Percentiles rank a stretch among this genome's conserved stretches.
phyloP scores from a whole-genome alignment of 257 asterid genomes.

The Ilex aquifolium region DNA sequence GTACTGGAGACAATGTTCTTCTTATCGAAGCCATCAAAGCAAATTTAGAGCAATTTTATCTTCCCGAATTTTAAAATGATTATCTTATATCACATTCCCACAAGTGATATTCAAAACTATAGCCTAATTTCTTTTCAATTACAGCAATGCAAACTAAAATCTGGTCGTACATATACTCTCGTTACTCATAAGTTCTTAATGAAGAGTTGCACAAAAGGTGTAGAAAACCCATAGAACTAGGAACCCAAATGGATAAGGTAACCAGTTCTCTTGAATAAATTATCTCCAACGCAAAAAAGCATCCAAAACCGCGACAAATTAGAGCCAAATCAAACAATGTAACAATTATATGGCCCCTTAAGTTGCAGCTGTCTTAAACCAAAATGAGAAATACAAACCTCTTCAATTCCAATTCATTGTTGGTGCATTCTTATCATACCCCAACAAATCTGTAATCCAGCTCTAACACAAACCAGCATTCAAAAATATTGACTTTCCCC shows the following conservation, averaged over 20 bases:
- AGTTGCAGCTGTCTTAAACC: neutral
- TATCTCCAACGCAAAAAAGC: neutral
- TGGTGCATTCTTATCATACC: neutral
- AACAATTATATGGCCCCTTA: neutral
- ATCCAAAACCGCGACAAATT: neutral
- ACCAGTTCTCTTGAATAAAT: neutral
- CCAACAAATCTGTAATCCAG: neutral
- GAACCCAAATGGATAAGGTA: too few species aligned
- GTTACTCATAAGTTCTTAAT: neutral
- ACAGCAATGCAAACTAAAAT: neutral
- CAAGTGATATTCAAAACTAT: neutral
- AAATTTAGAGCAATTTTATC: constrained; percentile 12
- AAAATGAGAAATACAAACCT: too few species aligned
- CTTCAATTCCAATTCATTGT: neutral
- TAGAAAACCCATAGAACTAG: too few species aligned
- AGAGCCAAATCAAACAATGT: neutral
- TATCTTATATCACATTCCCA: constrained; percentile 1
- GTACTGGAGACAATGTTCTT: constrained; percentile 58
- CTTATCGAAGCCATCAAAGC: constrained; percentile 64
- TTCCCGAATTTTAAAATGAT: constrained; percentile 7
- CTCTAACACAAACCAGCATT: neutral
- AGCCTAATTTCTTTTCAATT: neutral
- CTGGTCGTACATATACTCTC: too few species aligned
- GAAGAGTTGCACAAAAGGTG: too few species aligned
- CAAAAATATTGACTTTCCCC: neutral